These are phyloP conservation scores for Paramecium sonneborni DNA, from an alignment of 73 alveolate genomes.

Conservation along the genomic window DNA sequence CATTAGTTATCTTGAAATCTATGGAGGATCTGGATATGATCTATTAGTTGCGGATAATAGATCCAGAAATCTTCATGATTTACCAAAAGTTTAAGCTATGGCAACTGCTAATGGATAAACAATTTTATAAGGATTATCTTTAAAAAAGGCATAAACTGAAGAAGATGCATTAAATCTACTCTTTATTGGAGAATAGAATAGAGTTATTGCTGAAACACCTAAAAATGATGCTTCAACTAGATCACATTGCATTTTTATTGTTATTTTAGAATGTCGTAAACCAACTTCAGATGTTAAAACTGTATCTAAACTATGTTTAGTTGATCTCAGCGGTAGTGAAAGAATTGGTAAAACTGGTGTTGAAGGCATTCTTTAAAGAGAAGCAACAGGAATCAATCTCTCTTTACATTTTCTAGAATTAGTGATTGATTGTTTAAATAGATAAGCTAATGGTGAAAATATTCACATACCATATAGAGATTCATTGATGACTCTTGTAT, in stretches of 20 bases:
- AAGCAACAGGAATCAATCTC: slow-evolving; percentile 95
- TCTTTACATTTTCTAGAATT: slow-evolving; percentile 97
- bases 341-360: slow-evolving; percentile 89
- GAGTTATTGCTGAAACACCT: slow-evolving; percentile 99
- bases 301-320: slow-evolving; percentile 92
- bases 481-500: slow-evolving; percentile 94
- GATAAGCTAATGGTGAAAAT: slow-evolving; percentile 83
- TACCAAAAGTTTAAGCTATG: slow-evolving; percentile 95
- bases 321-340: slow-evolving; percentile 96
- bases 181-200: slow-evolving; percentile 99
- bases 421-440: slow-evolving; percentile 91
- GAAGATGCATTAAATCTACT: slow-evolving; percentile 97
- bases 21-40: slow-evolving; percentile 98
- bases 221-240: slow-evolving; percentile 99
- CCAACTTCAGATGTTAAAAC: slow-evolving; percentile 96
- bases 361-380: slow-evolving; percentile 84
- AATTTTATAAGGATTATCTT: slow-evolving; percentile 92
- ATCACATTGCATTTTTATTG: slow-evolving; percentile 99
- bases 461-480: slow-evolving; percentile 96
- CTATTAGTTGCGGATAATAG: slow-evolving; percentile 93
- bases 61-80: slow-evolving; percentile 90
- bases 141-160: slow-evolving; percentile 97
- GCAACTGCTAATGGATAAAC: slow-evolving; percentile 94
- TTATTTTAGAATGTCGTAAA: slow-evolving; percentile 95
- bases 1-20: slow-evolving; percentile 93